These are phyloP conservation scores for Diaporthe caulivora DNA, from an alignment of 2,329 filamentous ascomycete genomes.

Conservation along the genomic window DNA sequence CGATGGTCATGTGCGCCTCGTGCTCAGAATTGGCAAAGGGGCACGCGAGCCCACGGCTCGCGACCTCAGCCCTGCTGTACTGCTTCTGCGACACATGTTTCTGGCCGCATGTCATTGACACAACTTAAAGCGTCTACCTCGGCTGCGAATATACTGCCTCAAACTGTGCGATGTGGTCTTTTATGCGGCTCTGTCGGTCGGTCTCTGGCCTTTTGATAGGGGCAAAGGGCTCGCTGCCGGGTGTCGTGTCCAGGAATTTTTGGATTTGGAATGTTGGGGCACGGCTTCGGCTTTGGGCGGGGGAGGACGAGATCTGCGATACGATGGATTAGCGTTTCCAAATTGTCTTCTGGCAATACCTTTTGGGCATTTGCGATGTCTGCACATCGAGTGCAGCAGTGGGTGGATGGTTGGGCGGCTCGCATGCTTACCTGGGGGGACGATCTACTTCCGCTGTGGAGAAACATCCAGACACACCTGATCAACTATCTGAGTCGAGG, in stretches of 20 bases:
- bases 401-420: background rate
- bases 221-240: conserved; percentile 1
- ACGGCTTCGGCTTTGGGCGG: background rate
- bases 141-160: conserved; percentile 2
- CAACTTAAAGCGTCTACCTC: background rate
- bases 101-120: conserved; percentile 2
- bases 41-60: background rate
- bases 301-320: background rate
- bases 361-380: no score
- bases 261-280: conserved; percentile 19
- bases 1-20: background rate
- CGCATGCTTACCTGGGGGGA: conserved; percentile 4
- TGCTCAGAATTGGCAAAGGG: conserved; percentile 2
- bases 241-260: conserved; percentile 4
- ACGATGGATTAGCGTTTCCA: background rate
- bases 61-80: conserved; percentile 9
- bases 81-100: background rate
- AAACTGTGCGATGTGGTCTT: conserved; percentile 6
- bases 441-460: background rate
- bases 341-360: background rate
- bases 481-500: background rate
- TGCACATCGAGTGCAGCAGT: background rate
- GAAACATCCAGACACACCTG: conserved; percentile 22
- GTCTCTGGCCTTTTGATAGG: background rate
- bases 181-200: conserved; percentile 3